Conservation (phyloP, 2,329 filamentous ascomycete genomes). For the Rhynchosporium graminicola region DNA sequence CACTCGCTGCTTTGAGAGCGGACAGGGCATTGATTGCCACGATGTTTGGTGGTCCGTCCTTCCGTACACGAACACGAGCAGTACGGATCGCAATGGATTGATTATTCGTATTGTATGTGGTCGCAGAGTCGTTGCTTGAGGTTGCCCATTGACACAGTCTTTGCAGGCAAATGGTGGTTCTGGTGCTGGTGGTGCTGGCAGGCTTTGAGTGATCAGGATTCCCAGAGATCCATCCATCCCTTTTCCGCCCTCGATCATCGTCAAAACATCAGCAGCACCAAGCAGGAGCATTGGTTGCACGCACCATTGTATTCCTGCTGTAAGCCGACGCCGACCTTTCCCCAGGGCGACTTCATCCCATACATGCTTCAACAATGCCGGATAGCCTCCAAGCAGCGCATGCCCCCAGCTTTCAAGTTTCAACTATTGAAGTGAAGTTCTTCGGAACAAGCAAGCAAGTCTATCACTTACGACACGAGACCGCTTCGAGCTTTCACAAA, state of each 20-base stretch:
- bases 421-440: constrained; percentile 1
- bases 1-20: constrained; percentile 36
- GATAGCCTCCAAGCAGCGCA: constrained; percentile 5
- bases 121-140: constrained; percentile 9
- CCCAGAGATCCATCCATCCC: background rate
- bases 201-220: constrained; percentile 10
- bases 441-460: constrained; percentile 1
- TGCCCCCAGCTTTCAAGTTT: constrained; percentile 7
- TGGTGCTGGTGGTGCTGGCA: background rate
- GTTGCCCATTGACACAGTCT: constrained; percentile 14
- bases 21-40: background rate
- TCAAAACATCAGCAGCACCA: no score
- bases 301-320: no score
- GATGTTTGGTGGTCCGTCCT: constrained; percentile 7
- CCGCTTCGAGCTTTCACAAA: background rate
- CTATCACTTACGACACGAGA: background rate
- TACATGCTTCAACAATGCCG: background rate
- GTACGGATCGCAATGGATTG: background rate
- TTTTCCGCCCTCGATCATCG: no score
- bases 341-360: background rate
- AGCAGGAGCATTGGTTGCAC: no score
- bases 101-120: constrained; percentile 16
- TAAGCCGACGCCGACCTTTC: no score
- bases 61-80: background rate
- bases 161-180: background rate